Percentiles rank a stretch among this genome's conserved stretches.
phyloP scores from a whole-genome alignment of 202 grass and related monocot species.

The Schoenoplectus triqueter region DNA sequence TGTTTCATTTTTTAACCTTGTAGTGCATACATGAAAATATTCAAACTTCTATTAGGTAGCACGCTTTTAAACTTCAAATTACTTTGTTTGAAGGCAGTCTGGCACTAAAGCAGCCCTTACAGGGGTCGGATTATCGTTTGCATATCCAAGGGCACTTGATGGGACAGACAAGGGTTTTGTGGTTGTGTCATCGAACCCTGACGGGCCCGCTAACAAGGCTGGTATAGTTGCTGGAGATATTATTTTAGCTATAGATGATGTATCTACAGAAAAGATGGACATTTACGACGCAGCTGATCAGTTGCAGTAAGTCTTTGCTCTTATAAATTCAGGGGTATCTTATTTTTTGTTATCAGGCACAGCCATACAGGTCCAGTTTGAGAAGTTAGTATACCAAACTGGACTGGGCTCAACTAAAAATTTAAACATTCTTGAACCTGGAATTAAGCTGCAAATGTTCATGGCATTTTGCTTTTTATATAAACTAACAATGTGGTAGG shows the following conservation, averaged over 20 bases:
- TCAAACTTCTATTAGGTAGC: conserved; percentile 19
- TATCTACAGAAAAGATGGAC: conserved; percentile 82
- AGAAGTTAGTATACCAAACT: conserved; percentile 27
- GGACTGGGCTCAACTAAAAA: conserved; percentile 7
- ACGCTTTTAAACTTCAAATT: conserved; percentile 46
- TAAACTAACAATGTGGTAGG: neutral
- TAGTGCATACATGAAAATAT: neutral
- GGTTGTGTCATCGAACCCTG: conserved; percentile 78
- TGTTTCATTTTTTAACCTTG: neutral
- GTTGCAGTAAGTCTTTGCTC: conserved; percentile 64
- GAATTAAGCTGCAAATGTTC: neutral
- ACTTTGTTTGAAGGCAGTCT: conserved; percentile 93
- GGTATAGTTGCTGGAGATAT: conserved; percentile 82
- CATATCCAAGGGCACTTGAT: conserved; percentile 65
- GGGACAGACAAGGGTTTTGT: conserved; percentile 72
- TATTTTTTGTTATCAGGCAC: neutral
- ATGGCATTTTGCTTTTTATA: neutral
- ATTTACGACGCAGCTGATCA: conserved; percentile 90
- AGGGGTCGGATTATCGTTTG: conserved; percentile 87
- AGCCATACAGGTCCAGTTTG: neutral
- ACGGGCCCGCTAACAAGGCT: conserved; percentile 81
- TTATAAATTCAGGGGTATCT: neutral
- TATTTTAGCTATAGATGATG: conserved; percentile 82
- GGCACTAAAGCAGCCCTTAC: conserved; percentile 93
- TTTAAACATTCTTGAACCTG: neutral